Conservation (phyloP, 2,329 filamentous ascomycete genomes). For the Colletotrichum melonis region DNA sequence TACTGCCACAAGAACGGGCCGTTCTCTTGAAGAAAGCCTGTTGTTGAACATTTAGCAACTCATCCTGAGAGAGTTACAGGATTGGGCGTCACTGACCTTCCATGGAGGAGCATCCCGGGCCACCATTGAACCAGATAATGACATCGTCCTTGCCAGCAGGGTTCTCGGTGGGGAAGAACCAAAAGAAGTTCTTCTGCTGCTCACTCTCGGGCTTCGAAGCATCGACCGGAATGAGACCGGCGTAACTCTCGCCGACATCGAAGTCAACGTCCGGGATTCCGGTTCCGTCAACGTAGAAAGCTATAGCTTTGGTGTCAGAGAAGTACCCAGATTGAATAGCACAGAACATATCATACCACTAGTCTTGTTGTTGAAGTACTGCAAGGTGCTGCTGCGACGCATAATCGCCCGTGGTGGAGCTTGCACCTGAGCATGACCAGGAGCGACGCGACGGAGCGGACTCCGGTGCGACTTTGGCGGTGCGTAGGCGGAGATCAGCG, state of each 20-base stretch:
- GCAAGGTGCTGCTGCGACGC: constrained; percentile 8
- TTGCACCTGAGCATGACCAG: background rate
- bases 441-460: background rate
- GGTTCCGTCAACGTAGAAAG: constrained; percentile 72
- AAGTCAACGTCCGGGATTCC: constrained; percentile 76
- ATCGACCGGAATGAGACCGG: constrained; percentile 69
- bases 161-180: constrained; percentile 95
- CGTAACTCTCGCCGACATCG: constrained; percentile 74
- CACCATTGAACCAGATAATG: constrained; percentile 96
- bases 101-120: constrained; percentile 96
- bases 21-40: constrained; percentile 81
- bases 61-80: background rate
- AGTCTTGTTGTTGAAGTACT: constrained; percentile 26
- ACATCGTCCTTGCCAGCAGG: constrained; percentile 92
- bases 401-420: background rate
- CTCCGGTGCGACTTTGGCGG: background rate
- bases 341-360: constrained; percentile 2
- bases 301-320: constrained; percentile 46
- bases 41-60: background rate
- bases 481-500: background rate
- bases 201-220: constrained; percentile 55
- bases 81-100: constrained; percentile 77
- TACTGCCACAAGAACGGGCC: constrained; percentile 80
- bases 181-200: constrained; percentile 79
- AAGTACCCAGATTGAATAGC: no score